These are phyloP conservation scores for Eucalyptus guilfoylei DNA, from an alignment of 345 rosid species.

Conservation along the genomic window DNA sequence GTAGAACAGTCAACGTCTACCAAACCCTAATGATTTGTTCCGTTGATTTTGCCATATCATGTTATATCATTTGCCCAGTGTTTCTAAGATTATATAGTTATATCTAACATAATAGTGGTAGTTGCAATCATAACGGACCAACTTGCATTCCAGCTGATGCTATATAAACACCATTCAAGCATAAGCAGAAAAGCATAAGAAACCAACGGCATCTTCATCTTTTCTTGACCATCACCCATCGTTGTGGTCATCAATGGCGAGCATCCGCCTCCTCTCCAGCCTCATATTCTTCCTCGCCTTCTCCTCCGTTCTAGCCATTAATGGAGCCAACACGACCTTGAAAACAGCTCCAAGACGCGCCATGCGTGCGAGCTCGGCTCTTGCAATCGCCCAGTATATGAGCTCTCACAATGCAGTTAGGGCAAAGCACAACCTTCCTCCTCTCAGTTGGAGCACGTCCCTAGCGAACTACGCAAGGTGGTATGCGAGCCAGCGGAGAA, in stretches of 20 bases:
- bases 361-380: background rate
- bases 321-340: background rate
- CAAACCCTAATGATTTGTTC: background rate
- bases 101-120: background rate
- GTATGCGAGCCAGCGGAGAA: constrained; percentile 20
- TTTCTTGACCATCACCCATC: background rate
- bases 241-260: background rate
- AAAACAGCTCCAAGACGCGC: background rate
- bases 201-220: background rate
- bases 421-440: constrained; percentile 32
- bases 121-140: background rate
- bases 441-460: constrained; percentile 46
- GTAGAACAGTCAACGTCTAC: background rate
- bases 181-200: background rate
- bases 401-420: constrained; percentile 31
- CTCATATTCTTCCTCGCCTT: background rate
- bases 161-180: background rate
- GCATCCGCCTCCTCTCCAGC: background rate
- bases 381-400: constrained; percentile 15
- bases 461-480: constrained; percentile 25
- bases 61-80: background rate
- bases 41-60: background rate
- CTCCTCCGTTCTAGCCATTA: background rate
- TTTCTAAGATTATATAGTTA: background rate
- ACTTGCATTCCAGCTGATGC: background rate